Evolutionary conservation across 2,329 filamentous ascomycete species (phyloP), one percentile per base, ranked within the genome.

Genomic region (Thielaviopsis euricoi): DNA sequence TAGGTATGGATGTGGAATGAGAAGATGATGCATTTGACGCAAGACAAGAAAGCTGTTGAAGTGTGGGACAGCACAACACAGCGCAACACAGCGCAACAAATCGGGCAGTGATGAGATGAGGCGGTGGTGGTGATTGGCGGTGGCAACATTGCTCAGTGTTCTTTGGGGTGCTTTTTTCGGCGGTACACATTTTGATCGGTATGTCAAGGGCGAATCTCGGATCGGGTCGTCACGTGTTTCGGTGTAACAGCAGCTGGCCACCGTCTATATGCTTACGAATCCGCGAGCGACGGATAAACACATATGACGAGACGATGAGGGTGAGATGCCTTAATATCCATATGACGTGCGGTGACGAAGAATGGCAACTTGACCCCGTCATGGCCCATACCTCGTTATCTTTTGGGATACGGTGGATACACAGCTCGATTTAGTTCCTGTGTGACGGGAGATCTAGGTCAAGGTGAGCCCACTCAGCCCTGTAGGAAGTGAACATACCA

Each of bases 11-110:
- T 10, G 9, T 52, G 58, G 58, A 59, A 59, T 56, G 52, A 51
- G 55, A 55, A 56, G 49, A 59, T 59, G 55, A 59, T 33, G 49
- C 52, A 57, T 56, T 56, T 33, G 29, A 33, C 29, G 29, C 29
- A 33, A 33, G 29, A 33, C 29, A 33, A 33, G 12, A 9, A n/a
- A n/a, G n/a, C n/a, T n/a, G n/a, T n/a, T n/a, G n/a, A n/a, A n/a
- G n/a, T n/a, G n/a, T n/a, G n/a, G n/a, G n/a, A n/a, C n/a, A n/a
- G n/a, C n/a, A n/a, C 25, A 26, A 9, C 25, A 26, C 4, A 26
- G 25, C 29, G 9, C 29, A 33, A 10, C 29, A 33, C 29, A 33
- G 9, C 29, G 12, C 29, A 33, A 6, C 29, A 10, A 33, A 33
- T 33, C 29, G 29, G 29, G 29, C 29, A 33, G 29, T 33, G 29